Evolutionary conservation across 352 stramenopile species (phyloP).

Genomic region (Phytophthora boehmeriae): DNA sequence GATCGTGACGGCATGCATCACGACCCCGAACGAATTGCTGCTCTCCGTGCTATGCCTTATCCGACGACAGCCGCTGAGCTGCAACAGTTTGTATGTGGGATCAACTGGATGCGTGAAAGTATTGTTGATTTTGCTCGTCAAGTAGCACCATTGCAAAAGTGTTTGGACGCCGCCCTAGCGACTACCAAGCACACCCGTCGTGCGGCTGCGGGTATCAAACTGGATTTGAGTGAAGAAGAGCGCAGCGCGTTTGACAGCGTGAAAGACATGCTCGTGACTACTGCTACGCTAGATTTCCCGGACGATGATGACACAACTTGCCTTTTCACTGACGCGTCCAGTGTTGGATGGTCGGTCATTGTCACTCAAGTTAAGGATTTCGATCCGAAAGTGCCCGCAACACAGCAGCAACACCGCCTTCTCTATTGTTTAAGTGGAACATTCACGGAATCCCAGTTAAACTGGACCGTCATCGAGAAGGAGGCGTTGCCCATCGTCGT

Average conservation of each 20-base stretch:
- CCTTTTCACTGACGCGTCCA: neutral
- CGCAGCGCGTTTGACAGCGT: neutral
- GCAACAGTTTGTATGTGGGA: neutral
- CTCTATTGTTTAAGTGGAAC: constrained; percentile 9
- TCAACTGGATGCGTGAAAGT: constrained; percentile 6
- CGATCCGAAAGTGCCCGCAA: neutral
- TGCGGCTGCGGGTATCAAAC: neutral
- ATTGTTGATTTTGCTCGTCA: constrained; percentile 1
- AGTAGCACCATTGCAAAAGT: neutral
- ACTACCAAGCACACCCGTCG: neutral
- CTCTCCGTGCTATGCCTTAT: neutral
- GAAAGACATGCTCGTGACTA: constrained; percentile 1
- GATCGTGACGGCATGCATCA: neutral
- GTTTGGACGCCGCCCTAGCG: neutral
- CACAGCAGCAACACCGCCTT: constrained; percentile 5
- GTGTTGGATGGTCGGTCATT: neutral
- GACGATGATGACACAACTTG: neutral
- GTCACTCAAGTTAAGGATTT: constrained; percentile 1
- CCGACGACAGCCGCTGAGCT: neutral
- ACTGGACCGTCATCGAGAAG: too few species aligned
- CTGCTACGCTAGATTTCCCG: neutral
- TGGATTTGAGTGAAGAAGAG: neutral
- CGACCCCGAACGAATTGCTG: neutral
- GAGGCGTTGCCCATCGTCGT: constrained; percentile 13
- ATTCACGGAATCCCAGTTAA: constrained; percentile 13